A percentile compares a stretch with the other conserved stretches of the same genome.
Conservation (phyloP, 768 basidiomycete genomes). For the Rossbeevera mucosa region DNA sequence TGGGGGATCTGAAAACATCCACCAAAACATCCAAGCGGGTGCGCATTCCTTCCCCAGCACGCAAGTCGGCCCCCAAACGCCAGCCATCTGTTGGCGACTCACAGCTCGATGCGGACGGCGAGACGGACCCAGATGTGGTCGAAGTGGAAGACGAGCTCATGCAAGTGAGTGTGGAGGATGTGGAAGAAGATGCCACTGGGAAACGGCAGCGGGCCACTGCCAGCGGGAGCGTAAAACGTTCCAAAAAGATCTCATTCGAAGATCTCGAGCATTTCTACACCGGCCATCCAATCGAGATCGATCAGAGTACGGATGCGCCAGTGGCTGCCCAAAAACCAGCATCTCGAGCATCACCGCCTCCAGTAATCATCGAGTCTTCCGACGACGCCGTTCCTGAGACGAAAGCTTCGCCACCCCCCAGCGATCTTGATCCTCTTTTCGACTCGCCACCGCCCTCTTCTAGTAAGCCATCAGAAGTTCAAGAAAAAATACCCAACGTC, state of each 20-base stretch:
- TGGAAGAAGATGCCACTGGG: slow-evolving; percentile 9
- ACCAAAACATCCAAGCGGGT: slow-evolving; percentile 15
- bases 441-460: slow-evolving; percentile 19
- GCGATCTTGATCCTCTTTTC: slow-evolving; percentile 27
- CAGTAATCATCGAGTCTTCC: neutral
- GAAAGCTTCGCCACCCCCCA: slow-evolving; percentile 10
- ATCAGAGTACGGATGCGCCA: slow-evolving; percentile 19
- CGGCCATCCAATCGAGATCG: slow-evolving; percentile 30
- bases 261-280: slow-evolving; percentile 30
- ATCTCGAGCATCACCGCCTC: neutral
- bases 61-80: slow-evolving; percentile 16
- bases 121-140: slow-evolving; percentile 33
- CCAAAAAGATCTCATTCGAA: slow-evolving; percentile 20
- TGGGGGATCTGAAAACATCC: slow-evolving; percentile 6
- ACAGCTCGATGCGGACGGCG: slow-evolving; percentile 32
- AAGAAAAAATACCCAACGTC: slow-evolving; percentile 2
- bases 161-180: slow-evolving; percentile 21
- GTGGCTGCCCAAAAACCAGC: neutral
- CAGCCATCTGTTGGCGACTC: slow-evolving; percentile 24
- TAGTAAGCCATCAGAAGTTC: slow-evolving; percentile 7
- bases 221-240: neutral
- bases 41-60: slow-evolving; percentile 28
- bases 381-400: neutral
- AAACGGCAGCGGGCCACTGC: neutral
- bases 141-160: slow-evolving; percentile 36